Evolutionary conservation across 805 yeast species (phyloP), one percentile per base, ranked within the genome.

Genomic region (Sungouiozyma ichnusensis): DNA sequence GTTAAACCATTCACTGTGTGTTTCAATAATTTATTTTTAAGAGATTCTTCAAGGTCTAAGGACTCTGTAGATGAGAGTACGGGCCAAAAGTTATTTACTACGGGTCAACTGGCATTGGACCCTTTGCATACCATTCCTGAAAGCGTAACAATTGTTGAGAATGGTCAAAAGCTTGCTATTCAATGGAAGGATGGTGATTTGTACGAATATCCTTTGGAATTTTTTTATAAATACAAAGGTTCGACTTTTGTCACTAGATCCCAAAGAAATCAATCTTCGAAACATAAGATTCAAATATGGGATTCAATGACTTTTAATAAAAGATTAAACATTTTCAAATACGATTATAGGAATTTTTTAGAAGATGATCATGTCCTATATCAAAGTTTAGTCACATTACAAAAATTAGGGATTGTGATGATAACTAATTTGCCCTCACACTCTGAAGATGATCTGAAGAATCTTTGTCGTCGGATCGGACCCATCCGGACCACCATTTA

Each of bases 401-500:
- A 78, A 48, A 63, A 62, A 40, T 73, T 65, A 51, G 92, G 92
- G 0, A 44, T 83, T 9, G 63, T 71, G 3, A 71, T 79, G 43
- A 60, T 83, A 15, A 65, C 70, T n/a, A 65, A 68, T 42, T 60
- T 79, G 3, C 85, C 84, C 2, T 67, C 71, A 1, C 57, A 43
- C 48, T n/a, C 24, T 6, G 33, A 19, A 17, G 42, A 60, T 53
- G 29, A 65, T 40, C 72, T 64, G 50, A 74, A 63, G 56, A 52
- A 43, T 54, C 72, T 71, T 37, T 77, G 81, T 9, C 54, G 65
- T 39, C 65, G 73, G 44, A 74, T 81, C 40, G 90, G 88, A 0
- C 81, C 81, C 52, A 65, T 83, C 40, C 80, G 77, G 49, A 66
- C 72, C 42, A 83, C 92, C 0, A 79, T 83, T 50, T 81, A 81